Evolutionary conservation across 2,329 filamentous ascomycete genomes (phyloP), one percentile per base, ranked within the genome.

Genomic region (Colletotrichum echinochloae): DNA sequence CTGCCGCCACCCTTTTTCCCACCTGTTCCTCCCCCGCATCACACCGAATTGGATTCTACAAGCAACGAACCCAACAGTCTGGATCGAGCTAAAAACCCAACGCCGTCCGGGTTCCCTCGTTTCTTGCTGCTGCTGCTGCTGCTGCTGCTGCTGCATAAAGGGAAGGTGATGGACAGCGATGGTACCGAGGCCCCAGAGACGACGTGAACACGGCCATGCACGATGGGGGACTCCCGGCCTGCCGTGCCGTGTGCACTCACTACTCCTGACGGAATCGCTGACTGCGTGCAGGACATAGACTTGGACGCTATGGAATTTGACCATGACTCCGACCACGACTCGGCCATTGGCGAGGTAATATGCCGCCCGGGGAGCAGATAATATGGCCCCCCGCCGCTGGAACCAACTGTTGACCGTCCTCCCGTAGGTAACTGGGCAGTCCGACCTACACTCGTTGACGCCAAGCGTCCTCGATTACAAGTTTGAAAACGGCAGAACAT

Each of bases 401-500:
- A 16, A 16, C 12, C 20, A 5, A 23, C 18, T 20, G 8, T 20
- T 20, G 23, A 7, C 55, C 26, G 20, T 30, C 11, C n/a, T n/a
- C n/a, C n/a, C 8, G 14, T 28, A 63, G 48, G n/a, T 16, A 3
- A 30, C 28, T 7, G 48, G 44, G 9, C 60, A 52, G 18, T 9
- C 60, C 48, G 60, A 62, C 14, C 33, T 62, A 18, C 23, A 33
- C 18, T 71, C 68, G 46, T 35, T 71, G n/a, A 65, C 63, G 26
- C 63, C 64, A 26, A 66, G 57, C 46, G 49, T 66, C 14, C 20
- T 54, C 11, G 51, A 63, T 23, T 71, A 63, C n/a, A 57, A 63
- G 16, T n/a, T 63, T 12, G 68, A 71, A 26, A 71, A 71, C 23
- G 57, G 59, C 11, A 54, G 68, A 28, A 62, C 68, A 11, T 71